Conservation (phyloP, 1,139 yeast species). For the Lodderomyces theae region DNA sequence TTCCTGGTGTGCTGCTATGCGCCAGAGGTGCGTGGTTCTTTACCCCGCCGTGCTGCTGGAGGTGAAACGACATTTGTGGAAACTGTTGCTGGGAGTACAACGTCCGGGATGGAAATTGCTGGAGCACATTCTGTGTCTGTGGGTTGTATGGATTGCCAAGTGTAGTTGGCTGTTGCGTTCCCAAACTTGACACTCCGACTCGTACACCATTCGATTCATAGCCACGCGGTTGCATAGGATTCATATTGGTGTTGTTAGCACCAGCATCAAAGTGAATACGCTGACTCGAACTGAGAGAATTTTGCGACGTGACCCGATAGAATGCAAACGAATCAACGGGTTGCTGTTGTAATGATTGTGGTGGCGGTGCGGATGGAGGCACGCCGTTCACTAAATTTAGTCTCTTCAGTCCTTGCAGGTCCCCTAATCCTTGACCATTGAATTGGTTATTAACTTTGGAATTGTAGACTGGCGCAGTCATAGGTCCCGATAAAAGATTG, state of each 20-base stretch:
- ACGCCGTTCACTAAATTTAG: constrained; percentile 6
- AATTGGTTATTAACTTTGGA: constrained; percentile 14
- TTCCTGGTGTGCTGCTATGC: neutral
- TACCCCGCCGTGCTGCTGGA: too few relatives aligned
- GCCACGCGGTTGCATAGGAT: neutral
- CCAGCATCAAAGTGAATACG: neutral
- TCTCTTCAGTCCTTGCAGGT: constrained; percentile 8
- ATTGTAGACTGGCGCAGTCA: constrained; percentile 37
- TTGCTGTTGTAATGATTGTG: constrained; percentile 7
- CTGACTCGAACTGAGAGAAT: neutral
- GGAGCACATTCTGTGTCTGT: too few relatives aligned
- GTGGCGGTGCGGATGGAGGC: too few relatives aligned
- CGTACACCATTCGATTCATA: neutral
- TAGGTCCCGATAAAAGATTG: constrained; percentile 25
- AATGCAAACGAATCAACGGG: constrained; percentile 9
- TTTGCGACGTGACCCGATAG: neutral
- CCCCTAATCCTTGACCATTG: constrained; percentile 9
- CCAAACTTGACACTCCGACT: neutral
- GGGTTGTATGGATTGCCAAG: neutral
- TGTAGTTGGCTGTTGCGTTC: neutral
- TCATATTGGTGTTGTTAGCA: neutral
- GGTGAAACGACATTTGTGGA: constrained; percentile 9
- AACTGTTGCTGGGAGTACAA: constrained; percentile 7
- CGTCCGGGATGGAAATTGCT: too few relatives aligned
- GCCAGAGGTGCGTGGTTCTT: neutral